A percentile compares a stretch with the other conserved stretches of the same genome.
phyloP scores from a whole-genome alignment of 2,329 filamentous ascomycete genomes.

The Colletotrichum theobromicola region DNA sequence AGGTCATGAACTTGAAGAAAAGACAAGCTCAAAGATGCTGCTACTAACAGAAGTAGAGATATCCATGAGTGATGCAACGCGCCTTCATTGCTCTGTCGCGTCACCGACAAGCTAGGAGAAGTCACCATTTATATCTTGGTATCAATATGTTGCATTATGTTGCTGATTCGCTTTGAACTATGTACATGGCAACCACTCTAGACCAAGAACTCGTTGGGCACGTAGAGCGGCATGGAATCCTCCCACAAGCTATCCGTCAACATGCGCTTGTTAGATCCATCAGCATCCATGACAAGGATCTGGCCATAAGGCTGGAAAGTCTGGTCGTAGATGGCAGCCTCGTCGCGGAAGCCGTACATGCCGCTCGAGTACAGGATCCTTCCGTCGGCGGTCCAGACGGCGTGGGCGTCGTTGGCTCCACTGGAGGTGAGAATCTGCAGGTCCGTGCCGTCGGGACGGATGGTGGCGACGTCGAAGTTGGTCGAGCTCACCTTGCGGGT shows the following conservation, averaged over 20 bases:
- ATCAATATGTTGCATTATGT: background rate
- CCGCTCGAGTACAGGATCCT: conserved; percentile 7
- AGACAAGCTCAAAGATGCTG: background rate
- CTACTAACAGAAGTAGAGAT: background rate
- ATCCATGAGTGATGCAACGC: too few species aligned
- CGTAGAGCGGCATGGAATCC: conserved; percentile 8
- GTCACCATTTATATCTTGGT: background rate
- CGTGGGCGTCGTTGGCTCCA: conserved; percentile 7
- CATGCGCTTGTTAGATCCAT: conserved; percentile 8
- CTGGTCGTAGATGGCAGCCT: conserved; percentile 10
- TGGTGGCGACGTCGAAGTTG: conserved; percentile 9
- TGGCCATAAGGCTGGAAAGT: conserved; percentile 8
- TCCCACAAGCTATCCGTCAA: conserved; percentile 27
- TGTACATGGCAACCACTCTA: background rate
- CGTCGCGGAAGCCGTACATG: conserved; percentile 10
- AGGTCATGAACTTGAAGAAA: background rate
- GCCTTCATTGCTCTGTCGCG: background rate
- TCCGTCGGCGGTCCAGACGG: conserved; percentile 1
- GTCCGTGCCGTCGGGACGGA: background rate
- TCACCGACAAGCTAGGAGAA: accelerated
- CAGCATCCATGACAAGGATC: conserved; percentile 7
- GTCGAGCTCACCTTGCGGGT: conserved; percentile 2
- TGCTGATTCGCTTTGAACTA: background rate
- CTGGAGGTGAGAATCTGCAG: background rate
- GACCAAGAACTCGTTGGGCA: conserved; percentile 9